Evolutionary conservation across 305 asterid species (phyloP).

Genomic region (Ilex paraguariensis): DNA sequence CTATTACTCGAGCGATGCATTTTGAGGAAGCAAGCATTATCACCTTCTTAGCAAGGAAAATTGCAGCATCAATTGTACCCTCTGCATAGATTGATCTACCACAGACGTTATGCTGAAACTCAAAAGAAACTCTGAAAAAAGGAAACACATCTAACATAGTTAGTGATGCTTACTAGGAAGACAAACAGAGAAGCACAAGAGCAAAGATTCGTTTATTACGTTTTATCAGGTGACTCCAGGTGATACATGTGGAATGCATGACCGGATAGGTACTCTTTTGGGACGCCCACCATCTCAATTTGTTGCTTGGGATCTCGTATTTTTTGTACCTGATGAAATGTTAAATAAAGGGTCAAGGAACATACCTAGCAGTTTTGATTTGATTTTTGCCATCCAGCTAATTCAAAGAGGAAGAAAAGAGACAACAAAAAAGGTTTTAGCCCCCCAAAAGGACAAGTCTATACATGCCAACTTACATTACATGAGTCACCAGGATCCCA

Average conservation of each 20-base stretch:
- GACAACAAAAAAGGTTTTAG: too few species aligned
- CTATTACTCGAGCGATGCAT: not conserved
- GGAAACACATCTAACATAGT: conserved; percentile 3
- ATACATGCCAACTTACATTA: too few species aligned
- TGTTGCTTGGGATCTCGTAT: conserved; percentile 80
- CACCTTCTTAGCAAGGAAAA: conserved; percentile 90
- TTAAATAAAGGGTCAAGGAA: too few species aligned
- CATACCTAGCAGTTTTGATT: too few species aligned
- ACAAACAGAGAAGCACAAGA: conserved; percentile 3
- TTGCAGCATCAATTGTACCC: conserved; percentile 85
- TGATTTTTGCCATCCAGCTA: too few species aligned
- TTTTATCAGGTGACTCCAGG: conserved; percentile 81
- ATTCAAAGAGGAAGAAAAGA: too few species aligned
- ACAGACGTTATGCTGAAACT: conserved; percentile 93
- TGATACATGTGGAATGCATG: conserved; percentile 95
- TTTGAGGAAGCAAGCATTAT: not conserved
- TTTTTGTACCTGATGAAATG: conserved; percentile 46
- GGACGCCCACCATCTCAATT: conserved; percentile 89
- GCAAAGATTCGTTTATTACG: conserved; percentile 38
- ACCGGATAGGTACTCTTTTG: conserved; percentile 76
- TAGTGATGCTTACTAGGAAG: conserved; percentile 7
- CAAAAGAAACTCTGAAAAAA: conserved; percentile 51
- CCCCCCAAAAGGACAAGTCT: too few species aligned
- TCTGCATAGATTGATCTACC: conserved; percentile 98
- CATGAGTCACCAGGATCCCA: too few species aligned